Base-by-base conservation (phyloP, 495 filamentous ascomycete species). In the Hyaloscypha hepaticicola region DNA sequence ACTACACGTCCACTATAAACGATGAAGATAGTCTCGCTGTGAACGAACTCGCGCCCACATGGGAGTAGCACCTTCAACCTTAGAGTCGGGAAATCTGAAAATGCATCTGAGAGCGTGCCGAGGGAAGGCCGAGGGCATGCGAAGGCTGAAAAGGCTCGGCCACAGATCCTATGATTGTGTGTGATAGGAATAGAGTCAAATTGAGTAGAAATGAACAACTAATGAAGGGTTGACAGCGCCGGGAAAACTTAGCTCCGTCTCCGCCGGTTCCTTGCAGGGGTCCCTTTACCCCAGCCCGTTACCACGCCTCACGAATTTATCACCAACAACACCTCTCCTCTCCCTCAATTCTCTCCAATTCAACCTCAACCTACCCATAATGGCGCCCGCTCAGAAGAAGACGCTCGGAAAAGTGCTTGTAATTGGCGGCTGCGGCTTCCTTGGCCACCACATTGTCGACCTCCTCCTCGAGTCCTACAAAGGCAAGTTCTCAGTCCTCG, bases 401-500 rank as follows among this genome's bases (percentile, higher is more conserved):
- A 11, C 55, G 1, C 79, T 88, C 41, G 81, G 83, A 70, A 79
- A 77, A 60, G 85, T 87, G 65, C 77, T 89, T 65, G 85, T 90
- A 61, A 84, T 87, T 66, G 88, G 88, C 66, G 88, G 88, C 61
- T 88, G 85, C 70, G 87, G 88, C 64, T 90, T 89, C 77, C 82
- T 90, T 14, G 88, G 88, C 72, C 83, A 85, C 70, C 86, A 89
- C 76, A 83, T 90, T 64, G 88, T 89, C 64, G 77, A 82, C 70
- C 73, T 82, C 55, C 79, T 89, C 41, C 76, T 85, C 66, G 77
- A 81, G 71, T 83, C 82, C 75, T 78, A 74, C 27, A 77, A 77
- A 75, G 77, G 85, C 61, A 79, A 81, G 38, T 82, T 98, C 27
- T 88, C 87, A 26, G 92, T 97, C n/a, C 81, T 98, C 69, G 95